Evolutionary conservation across 2,329 filamentous ascomycete genomes (phyloP).

Genomic region (Ophiostoma ips): DNA sequence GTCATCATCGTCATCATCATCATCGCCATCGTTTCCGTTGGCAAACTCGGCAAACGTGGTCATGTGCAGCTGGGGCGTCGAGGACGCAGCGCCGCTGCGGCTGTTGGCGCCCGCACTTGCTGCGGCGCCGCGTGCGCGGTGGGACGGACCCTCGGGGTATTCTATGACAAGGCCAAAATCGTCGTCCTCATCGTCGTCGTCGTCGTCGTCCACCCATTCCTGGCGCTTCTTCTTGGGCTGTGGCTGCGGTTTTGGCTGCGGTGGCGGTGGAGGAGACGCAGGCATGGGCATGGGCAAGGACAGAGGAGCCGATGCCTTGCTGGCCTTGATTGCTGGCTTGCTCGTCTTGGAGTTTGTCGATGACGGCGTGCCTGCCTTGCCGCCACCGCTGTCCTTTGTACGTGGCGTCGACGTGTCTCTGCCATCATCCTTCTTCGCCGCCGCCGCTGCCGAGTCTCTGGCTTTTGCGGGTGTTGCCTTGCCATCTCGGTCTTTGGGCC

Average conservation of each 20-base stretch:
- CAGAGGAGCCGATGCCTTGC: constrained; percentile 4
- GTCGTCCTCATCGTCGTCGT: constrained; percentile 41
- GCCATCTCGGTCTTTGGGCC: constrained; percentile 9
- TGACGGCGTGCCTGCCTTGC: background rate
- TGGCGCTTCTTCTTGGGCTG: constrained; percentile 18
- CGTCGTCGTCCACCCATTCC: constrained; percentile 26
- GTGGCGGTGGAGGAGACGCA: constrained; percentile 14
- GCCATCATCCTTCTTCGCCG: background rate
- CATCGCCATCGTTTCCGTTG: constrained; percentile 17
- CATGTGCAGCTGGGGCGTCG: constrained; percentile 10
- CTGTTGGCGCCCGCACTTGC: background rate
- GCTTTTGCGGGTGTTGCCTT: constrained; percentile 9
- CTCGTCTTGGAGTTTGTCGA: background rate
- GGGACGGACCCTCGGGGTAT: constrained; percentile 36
- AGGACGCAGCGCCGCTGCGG: background rate
- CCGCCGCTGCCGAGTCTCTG: background rate
- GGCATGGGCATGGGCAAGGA: constrained; percentile 6
- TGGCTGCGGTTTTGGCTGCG: constrained; percentile 9
- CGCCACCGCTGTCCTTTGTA: background rate
- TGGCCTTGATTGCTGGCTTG: constrained; percentile 4
- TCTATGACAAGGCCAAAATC: constrained; percentile 45
- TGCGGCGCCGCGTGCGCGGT: background rate
- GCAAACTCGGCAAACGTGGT: constrained; percentile 14
- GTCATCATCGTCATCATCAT: constrained; percentile 16
- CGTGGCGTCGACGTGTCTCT: background rate